Conservation (phyloP, 169 alveolate species). For the Eimeria praecox region DNA sequence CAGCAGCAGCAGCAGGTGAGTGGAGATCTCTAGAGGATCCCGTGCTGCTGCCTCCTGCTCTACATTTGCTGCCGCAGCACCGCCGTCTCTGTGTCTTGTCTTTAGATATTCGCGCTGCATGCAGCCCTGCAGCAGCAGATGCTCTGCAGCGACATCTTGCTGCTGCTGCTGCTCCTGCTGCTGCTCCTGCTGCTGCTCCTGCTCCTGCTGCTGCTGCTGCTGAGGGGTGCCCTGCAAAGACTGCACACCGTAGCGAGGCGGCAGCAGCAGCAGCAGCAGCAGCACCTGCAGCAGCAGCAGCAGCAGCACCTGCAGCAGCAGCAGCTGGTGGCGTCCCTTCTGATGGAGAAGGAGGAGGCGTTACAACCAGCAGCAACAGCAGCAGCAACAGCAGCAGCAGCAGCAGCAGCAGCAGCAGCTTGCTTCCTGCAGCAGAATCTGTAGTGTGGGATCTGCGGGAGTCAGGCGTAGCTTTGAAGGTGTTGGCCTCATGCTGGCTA, state of each 20-base stretch:
- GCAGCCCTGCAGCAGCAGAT: slow-evolving; percentile 17
- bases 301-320: not conserved
- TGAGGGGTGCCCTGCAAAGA: slow-evolving; percentile 5
- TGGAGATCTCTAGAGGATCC: slow-evolving; percentile 14
- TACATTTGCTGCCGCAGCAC: slow-evolving; percentile 51
- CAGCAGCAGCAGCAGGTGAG: slow-evolving; percentile 13
- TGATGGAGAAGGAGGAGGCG: not conserved
- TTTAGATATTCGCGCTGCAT: not conserved
- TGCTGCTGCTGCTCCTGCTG: not conserved
- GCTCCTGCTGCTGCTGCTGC: slow-evolving; percentile 42
- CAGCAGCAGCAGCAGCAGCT: slow-evolving; percentile 4
- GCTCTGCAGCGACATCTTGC: slow-evolving; percentile 14
- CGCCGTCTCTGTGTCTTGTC: slow-evolving; percentile 18
- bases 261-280: slow-evolving; percentile 35
- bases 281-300: slow-evolving; percentile 53
- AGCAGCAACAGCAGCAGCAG: not conserved
- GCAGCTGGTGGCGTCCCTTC: not conserved
- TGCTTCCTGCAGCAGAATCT: slow-evolving; percentile 32
- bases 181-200: not conserved
- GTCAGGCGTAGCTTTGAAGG: not conserved
- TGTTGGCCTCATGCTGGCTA: slow-evolving; percentile 14
- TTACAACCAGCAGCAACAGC: not conserved
- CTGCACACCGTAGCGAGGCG: slow-evolving; percentile 38
- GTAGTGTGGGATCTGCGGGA: slow-evolving; percentile 36
- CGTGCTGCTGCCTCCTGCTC: slow-evolving; percentile 29